These are phyloP conservation scores for Sugiyamaella castrensis DNA, from an alignment of 1,139 yeast genomes.

Conservation along the genomic window DNA sequence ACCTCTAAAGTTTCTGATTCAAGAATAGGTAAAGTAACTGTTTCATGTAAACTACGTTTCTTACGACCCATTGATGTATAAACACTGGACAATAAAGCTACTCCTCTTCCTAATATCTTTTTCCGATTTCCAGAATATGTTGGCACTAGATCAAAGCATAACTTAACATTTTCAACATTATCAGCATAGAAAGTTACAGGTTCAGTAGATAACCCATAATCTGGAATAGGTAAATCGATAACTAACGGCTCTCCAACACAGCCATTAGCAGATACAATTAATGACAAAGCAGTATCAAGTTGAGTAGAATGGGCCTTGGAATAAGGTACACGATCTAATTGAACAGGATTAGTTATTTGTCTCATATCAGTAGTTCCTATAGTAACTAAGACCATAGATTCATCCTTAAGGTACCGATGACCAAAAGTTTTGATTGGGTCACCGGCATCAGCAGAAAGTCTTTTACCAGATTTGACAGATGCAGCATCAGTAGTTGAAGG, in stretches of 20 bases:
- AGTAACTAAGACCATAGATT: constrained; percentile 72
- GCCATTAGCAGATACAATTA: constrained; percentile 56
- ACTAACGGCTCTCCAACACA: constrained; percentile 60
- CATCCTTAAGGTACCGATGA: constrained; percentile 63
- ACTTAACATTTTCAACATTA: constrained; percentile 47
- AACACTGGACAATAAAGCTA: constrained; percentile 64
- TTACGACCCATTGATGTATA: constrained; percentile 69
- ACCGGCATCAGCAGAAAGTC: background rate
- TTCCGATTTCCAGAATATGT: constrained; percentile 63
- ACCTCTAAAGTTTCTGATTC: constrained; percentile 70
- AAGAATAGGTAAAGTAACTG: constrained; percentile 72
- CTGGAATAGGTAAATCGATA: constrained; percentile 81
- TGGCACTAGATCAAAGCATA: constrained; percentile 89
- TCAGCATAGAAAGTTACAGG: constrained; percentile 73
- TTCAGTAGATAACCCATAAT: constrained; percentile 74
- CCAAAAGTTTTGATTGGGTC: constrained; percentile 70
- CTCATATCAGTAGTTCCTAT: constrained; percentile 84
- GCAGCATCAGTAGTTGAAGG: constrained; percentile 7
- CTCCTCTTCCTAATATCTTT: constrained; percentile 78
- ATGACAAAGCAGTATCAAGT: constrained; percentile 81
- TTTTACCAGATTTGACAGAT: constrained; percentile 14
- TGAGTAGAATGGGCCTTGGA: constrained; percentile 76
- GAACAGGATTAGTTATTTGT: constrained; percentile 57
- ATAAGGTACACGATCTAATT: constrained; percentile 68
- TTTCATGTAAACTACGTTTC: constrained; percentile 63